A percentile compares a stretch with the other conserved stretches of the same genome.
phyloP scores from a whole-genome alignment of 148 eudicot species.

The Chenopodium suecicum region DNA sequence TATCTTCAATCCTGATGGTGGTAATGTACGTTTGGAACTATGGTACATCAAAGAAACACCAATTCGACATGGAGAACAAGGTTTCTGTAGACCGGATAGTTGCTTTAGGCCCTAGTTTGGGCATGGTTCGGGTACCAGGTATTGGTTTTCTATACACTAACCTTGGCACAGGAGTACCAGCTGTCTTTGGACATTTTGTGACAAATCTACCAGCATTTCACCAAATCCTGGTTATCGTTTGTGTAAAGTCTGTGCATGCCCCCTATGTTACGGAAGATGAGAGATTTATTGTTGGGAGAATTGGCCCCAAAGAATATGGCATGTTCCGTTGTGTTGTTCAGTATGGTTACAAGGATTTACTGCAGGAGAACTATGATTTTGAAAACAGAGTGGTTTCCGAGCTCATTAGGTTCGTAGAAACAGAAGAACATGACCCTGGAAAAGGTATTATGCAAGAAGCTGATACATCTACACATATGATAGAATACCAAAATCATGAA shows the following conservation, averaged over 20 bases:
- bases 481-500: slow-evolving; percentile 23
- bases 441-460: slow-evolving; percentile 8
- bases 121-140: slow-evolving; percentile 70
- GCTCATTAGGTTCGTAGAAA: slow-evolving; percentile 41
- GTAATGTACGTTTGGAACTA: slow-evolving; percentile 61
- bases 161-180: slow-evolving; percentile 57
- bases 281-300: slow-evolving; percentile 45
- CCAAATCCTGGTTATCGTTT: slow-evolving; percentile 54
- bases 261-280: slow-evolving; percentile 45
- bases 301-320: slow-evolving; percentile 48
- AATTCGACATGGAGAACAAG: slow-evolving; percentile 63
- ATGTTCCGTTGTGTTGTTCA: slow-evolving; percentile 60
- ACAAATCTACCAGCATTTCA: slow-evolving; percentile 75
- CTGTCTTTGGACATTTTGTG: slow-evolving; percentile 60
- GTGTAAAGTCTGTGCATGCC: slow-evolving; percentile 55
- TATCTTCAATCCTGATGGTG: slow-evolving; percentile 49
- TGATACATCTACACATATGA: slow-evolving; percentile 15
- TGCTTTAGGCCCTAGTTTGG: slow-evolving; percentile 45
- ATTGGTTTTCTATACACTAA: slow-evolving; percentile 61
- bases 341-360: slow-evolving; percentile 61
- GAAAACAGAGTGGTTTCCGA: slow-evolving; percentile 40
- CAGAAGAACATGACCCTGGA: slow-evolving; percentile 28
- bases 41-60: slow-evolving; percentile 57
- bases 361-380: slow-evolving; percentile 56
- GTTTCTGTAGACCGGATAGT: slow-evolving; percentile 53